A percentile compares a stretch with the other conserved stretches of the same genome.
Evolutionary conservation across 768 basidiomycete species (phyloP).

Genomic region (Pholiota microspora): DNA sequence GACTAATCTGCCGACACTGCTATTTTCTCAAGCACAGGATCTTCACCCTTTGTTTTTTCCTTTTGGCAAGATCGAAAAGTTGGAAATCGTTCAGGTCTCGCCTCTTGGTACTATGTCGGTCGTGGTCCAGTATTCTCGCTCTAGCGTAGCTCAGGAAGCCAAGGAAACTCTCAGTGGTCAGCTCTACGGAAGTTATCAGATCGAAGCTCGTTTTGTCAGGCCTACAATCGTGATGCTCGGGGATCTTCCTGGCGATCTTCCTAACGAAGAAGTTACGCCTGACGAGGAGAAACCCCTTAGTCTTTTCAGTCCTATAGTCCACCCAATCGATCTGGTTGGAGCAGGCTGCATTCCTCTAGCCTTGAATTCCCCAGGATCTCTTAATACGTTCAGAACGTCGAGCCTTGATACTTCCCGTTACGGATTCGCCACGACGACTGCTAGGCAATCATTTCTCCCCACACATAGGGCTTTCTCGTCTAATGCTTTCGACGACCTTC

Average conservation of each 20-base stretch:
- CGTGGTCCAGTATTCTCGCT: slow-evolving; percentile 60
- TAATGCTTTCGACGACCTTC: slow-evolving; percentile 11
- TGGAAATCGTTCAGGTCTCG: slow-evolving; percentile 47
- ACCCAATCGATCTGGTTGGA: neutral
- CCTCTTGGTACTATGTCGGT: slow-evolving; percentile 47
- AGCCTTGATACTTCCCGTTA: neutral
- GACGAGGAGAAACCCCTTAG: slow-evolving; percentile 6
- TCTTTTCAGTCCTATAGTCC: neutral
- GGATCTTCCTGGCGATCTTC: neutral
- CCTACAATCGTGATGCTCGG: slow-evolving; percentile 8
- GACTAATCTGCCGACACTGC: slow-evolving; percentile 58
- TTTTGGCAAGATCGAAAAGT: slow-evolving; percentile 64
- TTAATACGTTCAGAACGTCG: neutral
- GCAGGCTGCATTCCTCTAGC: neutral
- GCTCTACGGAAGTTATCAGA: slow-evolving; percentile 48
- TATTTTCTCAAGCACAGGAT: slow-evolving; percentile 68
- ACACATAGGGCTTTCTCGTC: slow-evolving; percentile 12
- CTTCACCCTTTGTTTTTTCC: slow-evolving; percentile 73
- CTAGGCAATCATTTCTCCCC: slow-evolving; percentile 14
- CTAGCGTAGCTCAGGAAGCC: slow-evolving; percentile 61
- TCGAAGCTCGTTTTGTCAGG: slow-evolving; percentile 33
- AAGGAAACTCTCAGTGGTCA: slow-evolving; percentile 61
- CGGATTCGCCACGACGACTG: neutral
- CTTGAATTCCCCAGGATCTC: neutral
- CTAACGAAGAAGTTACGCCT: neutral